Base-by-base conservation (phyloP, 805 yeast genomes). In the Candida cerambycidarum region DNA sequence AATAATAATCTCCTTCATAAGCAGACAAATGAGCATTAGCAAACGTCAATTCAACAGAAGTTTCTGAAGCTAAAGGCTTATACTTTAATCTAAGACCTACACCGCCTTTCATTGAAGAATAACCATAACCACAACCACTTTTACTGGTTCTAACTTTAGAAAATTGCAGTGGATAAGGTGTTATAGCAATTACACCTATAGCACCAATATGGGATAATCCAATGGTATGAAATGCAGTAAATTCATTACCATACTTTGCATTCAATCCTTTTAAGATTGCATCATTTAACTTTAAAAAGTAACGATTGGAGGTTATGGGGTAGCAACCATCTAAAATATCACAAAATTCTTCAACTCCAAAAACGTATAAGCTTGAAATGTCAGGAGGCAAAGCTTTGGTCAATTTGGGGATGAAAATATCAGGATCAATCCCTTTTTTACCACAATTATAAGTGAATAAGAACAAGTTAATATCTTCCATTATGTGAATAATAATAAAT, bases 11-110 rank as follows among this genome's bases (percentile, higher is more conserved):
- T 2, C 95, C 95, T 58, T 88, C 96, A 51, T 79, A 77, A 0
- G 98, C 97, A 24, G 81, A 75, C 38, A 90, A 62, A 66, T 90
- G 98, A 3, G 83, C 77, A 30, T 73, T 65, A 2, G 83, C 81
- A 64, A 89, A 79, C 0, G 93, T 82, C 45, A 80, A 65, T 32
- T 67, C 75, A 0, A 59, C 62, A 1, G 53, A 14, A 3, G 51
- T 48, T 11, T 46, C 52, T 1, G 56, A 52, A 50, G 2, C 55
- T 52, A 5, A 40, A 3, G 62, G 57, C 8, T 46, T 32, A 41
- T 66, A 68, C 1, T 48, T 48, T n/a, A 85, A 53, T 32, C 90
- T 64, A 1, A 83, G 38, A 0, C 83, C 87, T 1, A 77, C 81
- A 0, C 81, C 90, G 0, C 96, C 96, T 59, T 90, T 90, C 53